Evolutionary conservation across 2,329 filamentous ascomycete genomes (phyloP).

Genomic region (Pseudogymnoascus sp.): DNA sequence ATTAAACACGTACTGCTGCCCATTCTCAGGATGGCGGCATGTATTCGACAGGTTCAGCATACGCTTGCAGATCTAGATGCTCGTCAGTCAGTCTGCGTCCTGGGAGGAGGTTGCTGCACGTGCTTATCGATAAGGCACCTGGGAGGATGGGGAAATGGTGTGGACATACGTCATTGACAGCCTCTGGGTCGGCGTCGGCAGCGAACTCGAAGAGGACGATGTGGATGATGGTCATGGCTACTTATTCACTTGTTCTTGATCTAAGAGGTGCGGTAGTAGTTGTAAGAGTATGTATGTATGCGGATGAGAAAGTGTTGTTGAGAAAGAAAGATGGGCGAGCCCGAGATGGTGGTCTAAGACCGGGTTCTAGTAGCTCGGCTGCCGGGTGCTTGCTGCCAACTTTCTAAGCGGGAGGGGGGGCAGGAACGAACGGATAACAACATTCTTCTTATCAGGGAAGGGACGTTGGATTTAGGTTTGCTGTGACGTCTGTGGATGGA

Average conservation of each 20-base stretch:
- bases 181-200: slow-evolving; percentile 35
- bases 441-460: neutral
- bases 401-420: neutral
- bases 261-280: neutral
- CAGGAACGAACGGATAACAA: neutral
- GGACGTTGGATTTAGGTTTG: neutral
- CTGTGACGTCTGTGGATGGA: neutral
- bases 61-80: slow-evolving; percentile 40
- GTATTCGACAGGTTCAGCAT: slow-evolving; percentile 49
- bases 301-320: neutral
- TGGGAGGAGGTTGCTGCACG: neutral
- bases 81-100: slow-evolving; percentile 2
- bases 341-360: neutral
- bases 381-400: neutral
- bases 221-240: slow-evolving; percentile 53
- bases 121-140: slow-evolving; percentile 1
- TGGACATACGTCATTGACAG: slow-evolving; percentile 46
- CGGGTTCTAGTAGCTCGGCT: neutral
- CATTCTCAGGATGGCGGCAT: slow-evolving; percentile 50
- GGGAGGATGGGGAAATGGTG: neutral
- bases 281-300: no score
- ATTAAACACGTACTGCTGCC: slow-evolving; percentile 51
- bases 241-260: neutral
- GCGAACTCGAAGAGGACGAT: slow-evolving; percentile 62
- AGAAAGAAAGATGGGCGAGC: neutral